Conservation (phyloP, 768 basidiomycete genomes). For the Sistotremastrum niveocremeum region DNA sequence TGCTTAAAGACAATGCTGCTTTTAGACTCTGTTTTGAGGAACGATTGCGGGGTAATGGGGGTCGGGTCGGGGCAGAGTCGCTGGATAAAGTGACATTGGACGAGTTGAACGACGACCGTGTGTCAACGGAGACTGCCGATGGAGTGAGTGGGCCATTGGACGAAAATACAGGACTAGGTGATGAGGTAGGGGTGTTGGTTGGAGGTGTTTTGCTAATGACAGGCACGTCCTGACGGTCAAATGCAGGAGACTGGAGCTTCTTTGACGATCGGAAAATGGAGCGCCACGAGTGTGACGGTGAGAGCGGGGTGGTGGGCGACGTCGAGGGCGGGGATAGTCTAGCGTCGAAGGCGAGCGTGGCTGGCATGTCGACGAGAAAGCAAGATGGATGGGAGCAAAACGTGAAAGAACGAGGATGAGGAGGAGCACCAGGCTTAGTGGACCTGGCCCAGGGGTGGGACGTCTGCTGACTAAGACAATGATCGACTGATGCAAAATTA, state of each 20-base stretch:
- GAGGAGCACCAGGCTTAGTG: too few relatives aligned
- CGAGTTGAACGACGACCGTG: conserved; percentile 66
- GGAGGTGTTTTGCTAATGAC: conserved; percentile 2
- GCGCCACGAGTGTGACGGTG: conserved; percentile 5
- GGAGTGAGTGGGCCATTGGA: conserved; percentile 40
- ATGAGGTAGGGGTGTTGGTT: conserved; percentile 1
- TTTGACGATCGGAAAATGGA: conserved; percentile 3
- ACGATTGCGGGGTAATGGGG: not conserved
- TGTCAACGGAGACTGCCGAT: conserved; percentile 40
- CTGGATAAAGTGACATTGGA: conserved; percentile 56
- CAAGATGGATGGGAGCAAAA: too few relatives aligned
- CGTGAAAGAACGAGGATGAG: too few relatives aligned
- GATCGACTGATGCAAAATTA: too few relatives aligned
- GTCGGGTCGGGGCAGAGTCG: conserved; percentile 32
- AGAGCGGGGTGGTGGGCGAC: conserved; percentile 3
- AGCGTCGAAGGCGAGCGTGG: too few relatives aligned
- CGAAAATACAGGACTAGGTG: conserved; percentile 13
- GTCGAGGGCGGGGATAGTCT: not conserved
- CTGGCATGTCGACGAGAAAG: too few relatives aligned
- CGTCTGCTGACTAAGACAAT: too few relatives aligned
- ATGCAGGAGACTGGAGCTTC: not conserved
- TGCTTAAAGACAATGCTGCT: not conserved
- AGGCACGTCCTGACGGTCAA: conserved; percentile 5
- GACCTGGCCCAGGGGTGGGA: too few relatives aligned
- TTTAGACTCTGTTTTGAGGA: not conserved